Evolutionary conservation across 805 yeast species (phyloP).

Genomic region (Kuraishia floccosa): DNA sequence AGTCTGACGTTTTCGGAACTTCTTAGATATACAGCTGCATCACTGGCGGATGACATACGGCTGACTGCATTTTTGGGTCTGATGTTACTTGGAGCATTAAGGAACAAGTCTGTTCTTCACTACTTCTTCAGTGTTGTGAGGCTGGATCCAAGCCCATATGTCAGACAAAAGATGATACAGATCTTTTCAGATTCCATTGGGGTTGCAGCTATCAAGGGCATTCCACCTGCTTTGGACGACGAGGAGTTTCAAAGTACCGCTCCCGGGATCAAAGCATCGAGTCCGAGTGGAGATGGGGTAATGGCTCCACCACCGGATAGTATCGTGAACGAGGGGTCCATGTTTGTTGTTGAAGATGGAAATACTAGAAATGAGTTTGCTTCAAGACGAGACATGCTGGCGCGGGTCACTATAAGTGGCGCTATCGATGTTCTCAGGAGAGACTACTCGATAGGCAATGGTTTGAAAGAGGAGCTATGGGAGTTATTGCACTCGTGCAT

Average conservation of each 20-base stretch:
- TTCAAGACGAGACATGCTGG: conserved; percentile 51
- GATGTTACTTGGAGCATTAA: conserved; percentile 66
- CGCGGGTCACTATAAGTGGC: conserved; percentile 55
- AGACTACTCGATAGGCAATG: conserved; percentile 43
- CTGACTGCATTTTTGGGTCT: conserved; percentile 62
- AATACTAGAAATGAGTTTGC: conserved; percentile 25
- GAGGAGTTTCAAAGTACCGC: conserved; percentile 34
- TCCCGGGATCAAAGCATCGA: background rate
- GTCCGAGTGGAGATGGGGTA: conserved; percentile 2
- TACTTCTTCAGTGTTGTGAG: conserved; percentile 50
- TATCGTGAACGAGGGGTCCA: conserved; percentile 10
- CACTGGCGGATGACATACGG: conserved; percentile 40
- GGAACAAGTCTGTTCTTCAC: conserved; percentile 44
- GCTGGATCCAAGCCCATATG: conserved; percentile 40
- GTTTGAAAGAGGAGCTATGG: conserved; percentile 59
- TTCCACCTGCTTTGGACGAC: conserved; percentile 47
- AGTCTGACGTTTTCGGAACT: conserved; percentile 42
- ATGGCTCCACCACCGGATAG: conserved; percentile 7
- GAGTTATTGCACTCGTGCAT: conserved; percentile 50
- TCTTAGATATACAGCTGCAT: conserved; percentile 36
- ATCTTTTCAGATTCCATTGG: conserved; percentile 45
- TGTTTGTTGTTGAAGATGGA: conserved; percentile 50
- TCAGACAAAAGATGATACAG: conserved; percentile 37
- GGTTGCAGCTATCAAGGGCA: conserved; percentile 54
- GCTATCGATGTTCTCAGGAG: conserved; percentile 54